phyloP scores from a whole-genome alignment of 352 stramenopile species.

The Aphanomyces euteiches region DNA sequence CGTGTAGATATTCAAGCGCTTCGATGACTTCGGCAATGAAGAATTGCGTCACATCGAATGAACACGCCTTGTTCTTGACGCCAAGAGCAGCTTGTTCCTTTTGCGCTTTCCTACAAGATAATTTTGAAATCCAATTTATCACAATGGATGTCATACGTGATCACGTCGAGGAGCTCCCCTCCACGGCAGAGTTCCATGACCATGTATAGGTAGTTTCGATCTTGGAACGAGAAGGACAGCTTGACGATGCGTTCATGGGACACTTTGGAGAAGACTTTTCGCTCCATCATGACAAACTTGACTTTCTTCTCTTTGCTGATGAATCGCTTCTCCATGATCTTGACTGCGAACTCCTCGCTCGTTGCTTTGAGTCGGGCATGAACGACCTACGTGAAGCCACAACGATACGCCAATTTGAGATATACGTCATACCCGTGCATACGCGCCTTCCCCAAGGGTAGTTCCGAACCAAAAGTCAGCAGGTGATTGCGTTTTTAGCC shows the following conservation, averaged over 20 bases:
- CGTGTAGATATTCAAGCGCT: slow-evolving; percentile 94
- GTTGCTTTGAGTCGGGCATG: slow-evolving; percentile 82
- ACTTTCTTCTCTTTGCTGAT: slow-evolving; percentile 91
- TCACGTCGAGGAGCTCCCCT: slow-evolving; percentile 74
- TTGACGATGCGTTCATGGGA: slow-evolving; percentile 84
- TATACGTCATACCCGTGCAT: slow-evolving; percentile 60
- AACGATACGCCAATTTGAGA: too few relatives aligned
- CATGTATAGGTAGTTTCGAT: slow-evolving; percentile 84
- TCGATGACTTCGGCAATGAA: slow-evolving; percentile 91
- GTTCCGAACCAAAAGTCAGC: slow-evolving; percentile 83
- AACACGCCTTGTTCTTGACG: slow-evolving; percentile 61
- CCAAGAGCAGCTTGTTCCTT: slow-evolving; percentile 49
- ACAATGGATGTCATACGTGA: slow-evolving; percentile 46
- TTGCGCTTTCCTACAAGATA: slow-evolving; percentile 35
- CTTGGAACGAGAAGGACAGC: slow-evolving; percentile 66
- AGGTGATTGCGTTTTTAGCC: slow-evolving; percentile 25
- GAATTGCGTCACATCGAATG: slow-evolving; percentile 79
- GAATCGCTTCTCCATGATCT: slow-evolving; percentile 89
- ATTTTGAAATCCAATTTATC: neutral
- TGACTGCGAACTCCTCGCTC: slow-evolving; percentile 79
- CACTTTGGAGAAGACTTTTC: slow-evolving; percentile 85
- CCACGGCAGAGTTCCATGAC: slow-evolving; percentile 83
- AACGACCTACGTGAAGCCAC: slow-evolving; percentile 52
- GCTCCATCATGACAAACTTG: slow-evolving; percentile 87
- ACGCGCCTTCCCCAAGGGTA: slow-evolving; percentile 83